A percentile compares a stretch with the other conserved stretches of the same genome.
Conservation (phyloP, 495 filamentous ascomycete species). For the Lophiotrema nucula region DNA sequence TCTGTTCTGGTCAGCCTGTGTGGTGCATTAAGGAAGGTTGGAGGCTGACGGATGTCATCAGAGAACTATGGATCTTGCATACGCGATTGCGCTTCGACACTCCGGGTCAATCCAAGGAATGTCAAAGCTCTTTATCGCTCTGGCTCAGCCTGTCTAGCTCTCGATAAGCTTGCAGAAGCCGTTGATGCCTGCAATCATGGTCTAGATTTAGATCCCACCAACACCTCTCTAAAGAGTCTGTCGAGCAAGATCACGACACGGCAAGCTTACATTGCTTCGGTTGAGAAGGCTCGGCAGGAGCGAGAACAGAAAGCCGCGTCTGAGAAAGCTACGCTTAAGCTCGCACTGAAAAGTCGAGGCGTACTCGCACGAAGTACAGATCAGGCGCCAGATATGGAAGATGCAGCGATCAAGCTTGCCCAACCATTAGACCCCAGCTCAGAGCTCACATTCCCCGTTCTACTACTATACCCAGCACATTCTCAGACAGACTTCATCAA, state of each 20-base stretch:
- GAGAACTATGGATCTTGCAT: conserved; percentile 83
- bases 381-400: conserved; percentile 77
- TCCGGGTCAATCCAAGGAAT: conserved; percentile 73
- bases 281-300: conserved; percentile 46
- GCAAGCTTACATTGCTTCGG: conserved; percentile 31
- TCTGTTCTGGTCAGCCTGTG: neutral
- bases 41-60: conserved; percentile 34
- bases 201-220: conserved; percentile 62
- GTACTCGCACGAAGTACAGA: conserved; percentile 66
- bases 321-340: conserved; percentile 58
- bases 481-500: conserved; percentile 88
- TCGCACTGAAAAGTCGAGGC: conserved; percentile 71
- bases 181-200: conserved; percentile 71
- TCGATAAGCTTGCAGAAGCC: conserved; percentile 72
- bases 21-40: neutral
- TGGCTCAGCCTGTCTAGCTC: conserved; percentile 67
- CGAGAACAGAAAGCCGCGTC: conserved; percentile 47
- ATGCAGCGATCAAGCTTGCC: conserved; percentile 50
- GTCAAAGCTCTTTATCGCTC: conserved; percentile 89
- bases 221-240: conserved; percentile 53
- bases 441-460: conserved; percentile 68
- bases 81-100: conserved; percentile 74
- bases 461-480: conserved; percentile 80
- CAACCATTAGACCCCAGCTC: conserved; percentile 72
- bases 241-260: conserved; percentile 33